Conservation (phyloP, 1,284 basidiomycete species). For the Ustilago shanxiensis region DNA sequence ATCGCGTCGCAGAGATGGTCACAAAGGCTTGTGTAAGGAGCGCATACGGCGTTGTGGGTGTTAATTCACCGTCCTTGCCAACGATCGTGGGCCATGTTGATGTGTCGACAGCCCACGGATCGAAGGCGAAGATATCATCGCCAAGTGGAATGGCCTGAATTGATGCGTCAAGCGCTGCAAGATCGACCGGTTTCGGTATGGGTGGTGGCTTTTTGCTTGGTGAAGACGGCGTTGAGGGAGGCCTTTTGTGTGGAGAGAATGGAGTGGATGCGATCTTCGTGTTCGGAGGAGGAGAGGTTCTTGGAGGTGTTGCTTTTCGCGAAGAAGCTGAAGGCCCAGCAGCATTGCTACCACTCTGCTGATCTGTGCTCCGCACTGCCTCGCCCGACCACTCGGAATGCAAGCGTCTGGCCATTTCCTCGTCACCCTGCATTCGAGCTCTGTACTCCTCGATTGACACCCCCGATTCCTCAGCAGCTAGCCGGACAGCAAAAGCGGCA, state of each 20-base stretch:
- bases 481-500: constrained; percentile 40
- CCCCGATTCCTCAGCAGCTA: constrained; percentile 42
- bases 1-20: constrained; percentile 81
- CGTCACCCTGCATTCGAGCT: constrained; percentile 32
- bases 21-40: constrained; percentile 83
- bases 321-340: background rate
- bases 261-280: background rate
- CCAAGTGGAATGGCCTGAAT: constrained; percentile 61
- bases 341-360: background rate
- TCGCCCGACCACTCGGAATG: constrained; percentile 40
- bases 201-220: constrained; percentile 2
- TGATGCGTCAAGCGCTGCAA: constrained; percentile 50
- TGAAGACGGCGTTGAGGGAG: constrained; percentile 3
- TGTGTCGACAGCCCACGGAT: constrained; percentile 55
- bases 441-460: constrained; percentile 22
- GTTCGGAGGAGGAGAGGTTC: constrained; percentile 1
- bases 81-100: constrained; percentile 53
- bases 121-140: constrained; percentile 68
- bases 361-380: background rate
- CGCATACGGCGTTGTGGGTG: constrained; percentile 77
- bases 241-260: background rate
- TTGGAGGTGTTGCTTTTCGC: background rate
- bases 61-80: constrained; percentile 21
- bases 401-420: constrained; percentile 47
- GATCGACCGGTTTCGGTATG: constrained; percentile 31